Evolutionary conservation across 176 grass and related monocot species (phyloP), one percentile per base, ranked within the genome.

Genomic region (Bolboschoenus planiculmis): DNA sequence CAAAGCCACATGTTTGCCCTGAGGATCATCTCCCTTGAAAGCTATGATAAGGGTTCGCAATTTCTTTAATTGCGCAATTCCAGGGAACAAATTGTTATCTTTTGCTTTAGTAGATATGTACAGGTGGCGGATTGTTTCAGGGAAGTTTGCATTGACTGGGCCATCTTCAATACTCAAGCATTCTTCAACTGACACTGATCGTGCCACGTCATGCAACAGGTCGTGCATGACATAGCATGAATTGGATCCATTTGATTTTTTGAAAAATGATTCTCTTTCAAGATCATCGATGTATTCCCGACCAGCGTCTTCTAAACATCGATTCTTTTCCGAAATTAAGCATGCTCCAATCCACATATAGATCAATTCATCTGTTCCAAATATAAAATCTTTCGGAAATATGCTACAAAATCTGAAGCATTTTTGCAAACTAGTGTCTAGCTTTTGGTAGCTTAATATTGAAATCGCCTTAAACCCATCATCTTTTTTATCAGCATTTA

Each of bases 351-450:
- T 86, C 89, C 89, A 86, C 66, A 88, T 71, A 60, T 79, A 3
- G 2, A 91, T 84, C 70, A 91, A 73, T 61, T 91, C 83, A 35
- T 91, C 21, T 64, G 48, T 91, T 44, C 31, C 64, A 16, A 91
- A 88, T 65, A 66, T 27, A 78, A 78, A 88, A 37, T 47, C 8
- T 85, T 79, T 66, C 0, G 24, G 59, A 85, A 91, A 85, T 53
- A 91, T 85, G 40, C 89, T 91, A 56, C 79, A 91, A 82, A 82
- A 88, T 75, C 83, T 88, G 68, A 88, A 88, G 61, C 89, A 91
- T 14, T 51, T 48, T 39, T 91, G 89, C 47, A 91, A 78, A 73
- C 78, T 60, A 48, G 70, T 70, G 62, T 65, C 21, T 34, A 91
- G 47, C 81, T 88, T 61, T 43, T 84, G 78, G 82, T 86, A 88